Conservation (phyloP, 768 basidiomycete genomes). For the Podaxis sp. region DNA sequence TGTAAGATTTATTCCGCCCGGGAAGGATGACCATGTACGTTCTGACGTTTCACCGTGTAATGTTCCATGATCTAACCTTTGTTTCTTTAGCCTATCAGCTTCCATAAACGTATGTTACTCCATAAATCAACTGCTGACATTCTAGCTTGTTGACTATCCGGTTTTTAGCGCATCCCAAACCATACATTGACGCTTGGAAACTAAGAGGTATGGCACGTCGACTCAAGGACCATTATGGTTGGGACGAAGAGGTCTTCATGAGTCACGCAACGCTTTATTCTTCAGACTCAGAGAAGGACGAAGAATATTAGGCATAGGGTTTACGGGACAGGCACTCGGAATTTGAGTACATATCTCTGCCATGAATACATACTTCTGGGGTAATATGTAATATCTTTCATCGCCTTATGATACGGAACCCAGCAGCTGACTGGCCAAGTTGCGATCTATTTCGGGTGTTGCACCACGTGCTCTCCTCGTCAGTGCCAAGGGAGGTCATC, state of each 20-base stretch:
- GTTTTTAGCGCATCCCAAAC: slow-evolving; percentile 68
- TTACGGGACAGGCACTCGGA: not conserved
- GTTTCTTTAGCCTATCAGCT: slow-evolving; percentile 57
- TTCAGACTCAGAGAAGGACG: slow-evolving; percentile 10
- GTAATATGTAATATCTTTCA: too few species aligned
- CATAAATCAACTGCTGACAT: not conserved
- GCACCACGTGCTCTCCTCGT: too few species aligned
- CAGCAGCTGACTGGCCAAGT: too few species aligned
- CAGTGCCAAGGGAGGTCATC: too few species aligned
- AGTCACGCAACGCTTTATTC: slow-evolving; percentile 15
- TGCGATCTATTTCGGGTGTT: too few species aligned
- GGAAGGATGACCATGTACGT: slow-evolving; percentile 40
- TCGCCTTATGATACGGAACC: too few species aligned
- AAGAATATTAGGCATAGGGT: not conserved
- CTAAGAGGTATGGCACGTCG: slow-evolving; percentile 56
- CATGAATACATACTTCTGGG: too few species aligned
- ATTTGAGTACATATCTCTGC: not conserved
- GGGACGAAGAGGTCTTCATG: slow-evolving; percentile 51
- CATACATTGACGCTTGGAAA: slow-evolving; percentile 52
- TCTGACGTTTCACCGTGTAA: not conserved
- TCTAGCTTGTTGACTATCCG: slow-evolving; percentile 14
- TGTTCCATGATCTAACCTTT: not conserved
- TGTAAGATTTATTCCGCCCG: slow-evolving; percentile 79
- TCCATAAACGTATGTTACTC: slow-evolving; percentile 66
- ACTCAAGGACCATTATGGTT: slow-evolving; percentile 66